A percentile compares a stretch with the other conserved stretches of the same genome.
These are phyloP conservation scores for Cryptosporidium sp. DNA, from an alignment of 169 alveolate genomes.

Conservation along the genomic window DNA sequence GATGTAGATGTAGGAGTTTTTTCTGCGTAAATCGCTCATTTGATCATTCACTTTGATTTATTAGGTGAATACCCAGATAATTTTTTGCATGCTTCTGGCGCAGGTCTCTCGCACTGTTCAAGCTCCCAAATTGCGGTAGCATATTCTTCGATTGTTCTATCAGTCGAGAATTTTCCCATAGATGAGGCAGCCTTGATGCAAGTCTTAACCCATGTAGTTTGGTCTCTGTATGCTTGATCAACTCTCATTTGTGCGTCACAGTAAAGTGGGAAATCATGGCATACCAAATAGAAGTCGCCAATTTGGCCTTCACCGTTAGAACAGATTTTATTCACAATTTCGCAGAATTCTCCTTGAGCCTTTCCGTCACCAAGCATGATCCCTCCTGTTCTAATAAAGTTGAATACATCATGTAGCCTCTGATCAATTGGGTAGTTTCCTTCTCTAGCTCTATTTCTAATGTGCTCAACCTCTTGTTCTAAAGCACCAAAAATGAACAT, in stretches of 20 bases:
- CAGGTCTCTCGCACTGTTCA: constrained; percentile 74
- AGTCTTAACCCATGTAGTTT: constrained; percentile 86
- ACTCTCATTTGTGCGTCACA: constrained; percentile 88
- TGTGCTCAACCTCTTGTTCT: constrained; percentile 86
- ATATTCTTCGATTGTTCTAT: constrained; percentile 90
- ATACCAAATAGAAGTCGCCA: constrained; percentile 87
- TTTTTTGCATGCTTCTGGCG: constrained; percentile 66
- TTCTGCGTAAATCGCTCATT: neutral
- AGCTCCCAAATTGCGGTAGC: constrained; percentile 89
- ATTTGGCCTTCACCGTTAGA: constrained; percentile 84
- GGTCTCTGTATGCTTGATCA: constrained; percentile 88
- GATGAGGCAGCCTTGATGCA: constrained; percentile 88
- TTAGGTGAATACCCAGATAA: constrained; percentile 35
- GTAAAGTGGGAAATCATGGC: constrained; percentile 89
- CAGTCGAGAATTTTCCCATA: constrained; percentile 92
- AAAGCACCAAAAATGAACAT: constrained; percentile 94
- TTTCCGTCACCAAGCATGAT: constrained; percentile 80
- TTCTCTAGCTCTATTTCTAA: constrained; percentile 84
- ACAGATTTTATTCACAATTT: constrained; percentile 79
- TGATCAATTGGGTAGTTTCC: constrained; percentile 88
- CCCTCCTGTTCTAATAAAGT: constrained; percentile 87
- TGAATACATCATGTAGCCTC: constrained; percentile 88
- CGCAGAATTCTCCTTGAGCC: constrained; percentile 79
- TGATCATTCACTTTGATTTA: constrained; percentile 9
- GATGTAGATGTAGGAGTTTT: neutral